phyloP scores from a whole-genome alignment of 2,329 filamentous ascomycete genomes.

The Verticillium zaregamsianum region DNA sequence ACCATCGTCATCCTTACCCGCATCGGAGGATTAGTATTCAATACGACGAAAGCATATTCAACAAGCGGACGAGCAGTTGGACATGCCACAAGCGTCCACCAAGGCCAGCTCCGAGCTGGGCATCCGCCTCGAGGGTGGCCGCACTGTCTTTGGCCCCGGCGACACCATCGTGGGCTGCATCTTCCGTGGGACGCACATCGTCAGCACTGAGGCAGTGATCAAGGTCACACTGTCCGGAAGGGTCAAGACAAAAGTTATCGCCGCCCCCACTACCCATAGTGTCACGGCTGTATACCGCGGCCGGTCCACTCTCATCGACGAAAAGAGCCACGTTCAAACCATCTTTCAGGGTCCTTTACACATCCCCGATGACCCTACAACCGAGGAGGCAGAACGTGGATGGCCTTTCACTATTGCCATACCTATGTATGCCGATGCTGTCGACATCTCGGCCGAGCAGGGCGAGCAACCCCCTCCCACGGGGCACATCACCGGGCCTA shows the following conservation, averaged over 20 bases:
- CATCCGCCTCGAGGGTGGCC: background rate
- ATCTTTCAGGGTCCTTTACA: constrained; percentile 21
- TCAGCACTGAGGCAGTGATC: constrained; percentile 16
- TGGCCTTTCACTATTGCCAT: constrained; percentile 26
- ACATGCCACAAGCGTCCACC: background rate
- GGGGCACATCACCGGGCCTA: constrained; percentile 3
- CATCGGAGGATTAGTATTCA: too few species aligned
- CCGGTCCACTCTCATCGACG: constrained; percentile 19
- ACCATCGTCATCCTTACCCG: too few species aligned
- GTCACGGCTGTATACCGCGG: constrained; percentile 13
- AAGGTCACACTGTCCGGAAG: constrained; percentile 18
- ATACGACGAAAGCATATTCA: too few species aligned
- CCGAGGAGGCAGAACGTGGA: background rate
- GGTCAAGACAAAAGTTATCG: constrained; percentile 15
- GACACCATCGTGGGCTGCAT: constrained; percentile 21
- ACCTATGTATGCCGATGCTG: constrained; percentile 11
- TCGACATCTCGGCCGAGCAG: background rate
- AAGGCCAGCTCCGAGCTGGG: background rate
- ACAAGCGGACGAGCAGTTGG: background rate
- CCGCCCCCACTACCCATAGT: constrained; percentile 4
- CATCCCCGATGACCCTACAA: constrained; percentile 3
- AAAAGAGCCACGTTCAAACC: constrained; percentile 5
- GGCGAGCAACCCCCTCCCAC: background rate
- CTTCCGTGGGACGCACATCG: constrained; percentile 13
- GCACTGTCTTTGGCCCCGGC: constrained; percentile 13